A percentile compares a stretch with the other conserved stretches of the same genome.
These are phyloP conservation scores for Niebla homalea DNA, from an alignment of 495 filamentous ascomycete species.

Conservation along the genomic window DNA sequence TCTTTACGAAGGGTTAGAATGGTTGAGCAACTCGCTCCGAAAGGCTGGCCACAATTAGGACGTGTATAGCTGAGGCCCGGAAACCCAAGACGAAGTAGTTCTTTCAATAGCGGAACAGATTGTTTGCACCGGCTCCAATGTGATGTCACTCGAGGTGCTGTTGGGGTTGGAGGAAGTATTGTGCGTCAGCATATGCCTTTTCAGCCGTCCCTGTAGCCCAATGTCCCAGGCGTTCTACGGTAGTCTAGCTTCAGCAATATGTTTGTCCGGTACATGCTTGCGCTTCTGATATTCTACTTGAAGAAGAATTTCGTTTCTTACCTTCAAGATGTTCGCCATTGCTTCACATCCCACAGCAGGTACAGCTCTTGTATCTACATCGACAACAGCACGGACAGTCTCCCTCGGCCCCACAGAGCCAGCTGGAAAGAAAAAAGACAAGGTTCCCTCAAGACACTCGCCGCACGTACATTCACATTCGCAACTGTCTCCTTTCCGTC, in stretches of 20 bases:
- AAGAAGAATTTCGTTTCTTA: not conserved
- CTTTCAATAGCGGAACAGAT: conserved; percentile 7
- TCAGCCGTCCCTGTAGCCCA: not conserved
- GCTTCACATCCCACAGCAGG: too few relatives aligned
- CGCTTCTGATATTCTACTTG: not conserved
- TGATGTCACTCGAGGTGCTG: conserved; percentile 12
- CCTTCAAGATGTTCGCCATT: too few relatives aligned
- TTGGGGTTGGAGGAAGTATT: conserved; percentile 4
- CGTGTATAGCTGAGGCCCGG: not conserved
- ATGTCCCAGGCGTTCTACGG: not conserved
- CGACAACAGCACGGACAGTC: too few relatives aligned
- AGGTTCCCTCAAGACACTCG: too few relatives aligned
- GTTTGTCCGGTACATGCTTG: conserved; percentile 2
- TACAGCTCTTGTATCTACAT: too few relatives aligned
- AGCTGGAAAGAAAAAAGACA: too few relatives aligned
- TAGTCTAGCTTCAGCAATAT: conserved; percentile 14
- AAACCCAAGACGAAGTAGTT: not conserved
- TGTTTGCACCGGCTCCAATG: conserved; percentile 9
- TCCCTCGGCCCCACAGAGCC: too few relatives aligned
- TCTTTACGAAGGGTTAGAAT: conserved; percentile 99
- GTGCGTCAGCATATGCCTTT: not conserved
- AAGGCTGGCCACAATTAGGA: conserved; percentile 75
- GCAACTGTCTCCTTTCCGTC: too few relatives aligned
- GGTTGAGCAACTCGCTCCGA: conserved; percentile 89
- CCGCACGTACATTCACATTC: too few relatives aligned